A percentile compares a stretch with the other conserved stretches of the same genome.
Conservation (phyloP, 371 early-diverging fungal species). For the Mucor irregularis region DNA sequence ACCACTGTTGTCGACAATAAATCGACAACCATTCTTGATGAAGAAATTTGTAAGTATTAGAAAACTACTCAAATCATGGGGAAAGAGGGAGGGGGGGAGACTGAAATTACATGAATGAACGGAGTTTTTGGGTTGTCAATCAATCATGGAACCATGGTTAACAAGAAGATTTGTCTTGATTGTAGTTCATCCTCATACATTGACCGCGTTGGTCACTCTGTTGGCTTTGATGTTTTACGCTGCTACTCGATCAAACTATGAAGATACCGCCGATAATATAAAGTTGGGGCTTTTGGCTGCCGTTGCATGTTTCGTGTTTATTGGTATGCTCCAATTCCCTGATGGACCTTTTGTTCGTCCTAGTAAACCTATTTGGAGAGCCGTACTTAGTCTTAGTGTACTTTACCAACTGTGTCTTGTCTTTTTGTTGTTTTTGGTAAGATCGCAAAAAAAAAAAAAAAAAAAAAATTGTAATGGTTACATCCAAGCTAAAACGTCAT, state of each 20-base stretch:
- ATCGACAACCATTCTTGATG: constrained; percentile 12
- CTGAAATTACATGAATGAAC: background rate
- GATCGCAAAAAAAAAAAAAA: too few species aligned
- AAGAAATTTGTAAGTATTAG: constrained; percentile 15
- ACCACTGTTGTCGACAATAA: constrained; percentile 13
- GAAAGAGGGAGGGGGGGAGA: background rate
- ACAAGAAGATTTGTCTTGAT: too few species aligned
- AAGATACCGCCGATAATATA: constrained; percentile 62
- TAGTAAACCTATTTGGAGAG: constrained; percentile 94
- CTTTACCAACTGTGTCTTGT: constrained; percentile 87
- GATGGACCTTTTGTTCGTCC: constrained; percentile 96
- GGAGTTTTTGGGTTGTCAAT: constrained; percentile 9
- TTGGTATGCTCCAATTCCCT: constrained; percentile 86
- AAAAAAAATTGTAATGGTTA: background rate
- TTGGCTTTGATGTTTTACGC: constrained; percentile 58
- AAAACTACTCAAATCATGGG: background rate
- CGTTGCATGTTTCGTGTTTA: constrained; percentile 73
- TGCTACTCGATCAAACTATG: constrained; percentile 53
- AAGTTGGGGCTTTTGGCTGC: constrained; percentile 72
- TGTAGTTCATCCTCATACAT: constrained; percentile 53
- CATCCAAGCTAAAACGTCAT: background rate
- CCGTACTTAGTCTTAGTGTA: constrained; percentile 81
- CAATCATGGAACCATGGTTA: constrained; percentile 1
- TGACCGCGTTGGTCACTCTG: constrained; percentile 50
- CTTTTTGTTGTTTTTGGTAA: constrained; percentile 89